These are phyloP conservation scores for Heliocybe sulcata DNA, from an alignment of 1,284 basidiomycete genomes.

Conservation along the genomic window DNA sequence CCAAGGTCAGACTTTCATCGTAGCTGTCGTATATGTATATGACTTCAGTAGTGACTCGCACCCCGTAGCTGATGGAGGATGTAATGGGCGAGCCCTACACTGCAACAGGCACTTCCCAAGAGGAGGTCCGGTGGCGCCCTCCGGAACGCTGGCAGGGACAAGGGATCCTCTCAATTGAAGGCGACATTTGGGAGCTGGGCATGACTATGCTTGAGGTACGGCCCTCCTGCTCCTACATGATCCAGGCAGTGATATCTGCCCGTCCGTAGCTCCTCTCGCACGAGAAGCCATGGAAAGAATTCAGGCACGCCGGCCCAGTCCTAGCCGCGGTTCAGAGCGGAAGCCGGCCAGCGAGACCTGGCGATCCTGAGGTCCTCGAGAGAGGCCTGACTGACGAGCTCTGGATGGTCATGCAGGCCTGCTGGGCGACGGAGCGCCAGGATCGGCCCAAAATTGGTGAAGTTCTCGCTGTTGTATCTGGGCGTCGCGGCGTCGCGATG, in stretches of 20 bases:
- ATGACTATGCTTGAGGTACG: slow-evolving; percentile 34
- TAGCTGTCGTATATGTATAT: too few relatives aligned
- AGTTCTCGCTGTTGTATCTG: slow-evolving; percentile 21
- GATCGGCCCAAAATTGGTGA: slow-evolving; percentile 34
- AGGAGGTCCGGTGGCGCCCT: slow-evolving; percentile 45
- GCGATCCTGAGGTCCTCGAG: slow-evolving; percentile 21
- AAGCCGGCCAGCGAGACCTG: slow-evolving; percentile 33
- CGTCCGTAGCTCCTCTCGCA: slow-evolving; percentile 39
- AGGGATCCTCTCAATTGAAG: slow-evolving; percentile 35
- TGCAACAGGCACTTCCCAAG: slow-evolving; percentile 40
- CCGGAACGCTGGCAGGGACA: slow-evolving; percentile 46
- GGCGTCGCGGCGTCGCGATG: too few relatives aligned
- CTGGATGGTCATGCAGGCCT: slow-evolving; percentile 35
- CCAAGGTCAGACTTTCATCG: slow-evolving; percentile 5
- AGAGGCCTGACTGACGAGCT: slow-evolving; percentile 39
- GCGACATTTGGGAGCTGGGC: slow-evolving; percentile 45
- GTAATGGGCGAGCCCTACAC: slow-evolving; percentile 45
- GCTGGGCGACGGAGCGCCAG: slow-evolving; percentile 32
- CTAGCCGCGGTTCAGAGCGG: slow-evolving; percentile 34
- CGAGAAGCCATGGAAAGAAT: slow-evolving; percentile 36
- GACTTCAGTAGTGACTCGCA: slow-evolving; percentile 6
- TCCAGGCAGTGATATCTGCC: neutral
- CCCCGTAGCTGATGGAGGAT: slow-evolving; percentile 38
- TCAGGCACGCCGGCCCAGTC: slow-evolving; percentile 41
- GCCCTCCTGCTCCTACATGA: neutral